These are phyloP conservation scores for Citrus inodora DNA, from an alignment of 345 rosid species.

Conservation along the genomic window DNA sequence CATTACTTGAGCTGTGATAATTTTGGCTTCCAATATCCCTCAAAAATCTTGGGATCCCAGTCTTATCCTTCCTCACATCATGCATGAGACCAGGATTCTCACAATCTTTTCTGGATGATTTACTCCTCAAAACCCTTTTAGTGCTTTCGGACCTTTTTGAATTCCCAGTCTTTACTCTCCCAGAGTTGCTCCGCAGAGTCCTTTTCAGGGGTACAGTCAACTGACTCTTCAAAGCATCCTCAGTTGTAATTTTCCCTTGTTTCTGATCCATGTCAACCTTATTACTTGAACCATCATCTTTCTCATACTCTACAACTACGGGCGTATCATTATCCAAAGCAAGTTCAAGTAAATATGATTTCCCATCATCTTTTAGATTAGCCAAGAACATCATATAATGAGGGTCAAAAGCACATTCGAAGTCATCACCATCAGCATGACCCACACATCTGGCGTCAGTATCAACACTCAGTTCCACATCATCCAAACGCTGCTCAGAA, in stretches of 20 bases:
- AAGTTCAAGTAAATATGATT: slow-evolving; percentile 27
- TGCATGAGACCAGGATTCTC: not conserved
- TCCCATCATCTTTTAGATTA: slow-evolving; percentile 27
- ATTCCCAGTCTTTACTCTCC: not conserved
- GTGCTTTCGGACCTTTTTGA: not conserved
- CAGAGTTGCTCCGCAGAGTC: not conserved
- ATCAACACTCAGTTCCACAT: not conserved
- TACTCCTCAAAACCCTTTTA: not conserved
- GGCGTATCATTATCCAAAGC: slow-evolving; percentile 10
- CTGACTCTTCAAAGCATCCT: slow-evolving; percentile 5
- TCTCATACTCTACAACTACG: slow-evolving; percentile 21
- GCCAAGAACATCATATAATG: slow-evolving; percentile 35
- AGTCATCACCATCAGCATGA: slow-evolving; percentile 2
- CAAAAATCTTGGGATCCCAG: not conserved
- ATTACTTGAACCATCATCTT: not conserved
- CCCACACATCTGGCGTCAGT: slow-evolving; percentile 4
- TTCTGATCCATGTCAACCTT: not conserved
- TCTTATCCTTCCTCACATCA: not conserved
- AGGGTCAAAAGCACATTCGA: slow-evolving; percentile 22
- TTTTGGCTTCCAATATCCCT: slow-evolving; percentile 21
- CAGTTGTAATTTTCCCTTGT: not conserved
- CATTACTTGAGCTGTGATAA: slow-evolving; percentile 3
- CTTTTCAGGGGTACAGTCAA: not conserved
- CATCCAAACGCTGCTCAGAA: not conserved
- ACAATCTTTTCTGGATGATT: not conserved